Conservation (phyloP, 2,329 filamentous ascomycete genomes). For the Daldinia sp. region DNA sequence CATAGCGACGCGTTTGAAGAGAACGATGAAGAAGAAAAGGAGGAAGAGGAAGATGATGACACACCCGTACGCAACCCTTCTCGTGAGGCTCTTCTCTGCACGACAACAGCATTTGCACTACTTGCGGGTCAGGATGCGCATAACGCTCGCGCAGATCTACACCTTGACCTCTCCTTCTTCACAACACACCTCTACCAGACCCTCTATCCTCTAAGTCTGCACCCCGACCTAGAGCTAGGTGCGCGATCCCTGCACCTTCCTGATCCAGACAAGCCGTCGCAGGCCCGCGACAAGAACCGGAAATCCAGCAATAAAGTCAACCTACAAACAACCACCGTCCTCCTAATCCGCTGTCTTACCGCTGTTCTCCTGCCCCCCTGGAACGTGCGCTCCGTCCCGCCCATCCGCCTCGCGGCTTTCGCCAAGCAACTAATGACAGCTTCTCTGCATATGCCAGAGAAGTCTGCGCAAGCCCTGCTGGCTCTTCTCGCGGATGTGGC, state of each 20-base stretch:
- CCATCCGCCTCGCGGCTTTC: constrained; percentile 87
- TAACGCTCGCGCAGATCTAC: constrained; percentile 80
- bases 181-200: constrained; percentile 91
- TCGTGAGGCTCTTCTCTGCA: constrained; percentile 90
- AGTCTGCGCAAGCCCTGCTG: constrained; percentile 81
- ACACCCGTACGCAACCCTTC: constrained; percentile 72
- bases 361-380: constrained; percentile 80
- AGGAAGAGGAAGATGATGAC: constrained; percentile 55
- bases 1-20: constrained; percentile 70
- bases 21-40: constrained; percentile 53
- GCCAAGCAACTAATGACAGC: constrained; percentile 87
- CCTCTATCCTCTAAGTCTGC: constrained; percentile 78
- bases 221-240: constrained; percentile 86
- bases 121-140: constrained; percentile 92
- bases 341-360: constrained; percentile 86
- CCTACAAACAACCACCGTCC: constrained; percentile 91
- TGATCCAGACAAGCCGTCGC: constrained; percentile 64
- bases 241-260: constrained; percentile 75
- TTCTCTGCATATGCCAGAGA: constrained; percentile 88
- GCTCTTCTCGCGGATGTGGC: constrained; percentile 80
- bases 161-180: constrained; percentile 95
- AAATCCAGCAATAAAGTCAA: constrained; percentile 77
- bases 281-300: constrained; percentile 50
- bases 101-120: constrained; percentile 95
- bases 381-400: constrained; percentile 78